phyloP scores from a whole-genome alignment of 331 rosid genomes.

The Rhamnella rubrinervis region DNA sequence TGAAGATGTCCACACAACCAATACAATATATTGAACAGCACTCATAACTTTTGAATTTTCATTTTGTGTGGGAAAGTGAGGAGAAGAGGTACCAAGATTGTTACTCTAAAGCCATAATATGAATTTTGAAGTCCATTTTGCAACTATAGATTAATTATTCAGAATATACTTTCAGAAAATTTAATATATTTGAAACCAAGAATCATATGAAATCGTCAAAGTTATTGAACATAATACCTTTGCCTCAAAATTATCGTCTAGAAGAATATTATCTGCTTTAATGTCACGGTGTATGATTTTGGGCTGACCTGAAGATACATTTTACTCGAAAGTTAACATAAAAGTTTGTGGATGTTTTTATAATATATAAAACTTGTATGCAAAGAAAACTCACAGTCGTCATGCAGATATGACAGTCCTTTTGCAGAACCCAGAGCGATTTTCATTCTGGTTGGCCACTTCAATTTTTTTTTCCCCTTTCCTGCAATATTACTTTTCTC shows the following conservation, averaged over 20 bases:
- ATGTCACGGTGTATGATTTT: constrained; percentile 82
- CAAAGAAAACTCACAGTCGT: constrained; percentile 61
- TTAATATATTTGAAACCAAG: background rate
- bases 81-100: background rate
- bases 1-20: background rate
- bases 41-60: background rate
- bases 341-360: background rate
- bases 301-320: constrained; percentile 58
- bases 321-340: constrained; percentile 1
- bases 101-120: background rate
- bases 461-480: constrained; percentile 45
- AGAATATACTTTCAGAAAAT: background rate
- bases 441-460: constrained; percentile 63
- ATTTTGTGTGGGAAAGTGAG: background rate
- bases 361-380: background rate
- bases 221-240: constrained; percentile 39
- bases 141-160: background rate
- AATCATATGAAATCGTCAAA: constrained; percentile 3
- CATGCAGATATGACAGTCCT: constrained; percentile 80
- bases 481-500: constrained; percentile 38
- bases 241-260: constrained; percentile 61
- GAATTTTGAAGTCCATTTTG: background rate
- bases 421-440: constrained; percentile 75
- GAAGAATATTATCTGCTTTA: constrained; percentile 73
- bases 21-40: background rate